These are phyloP conservation scores for Podaxis sp. DNA, from an alignment of 768 basidiomycete species.

Conservation along the genomic window DNA sequence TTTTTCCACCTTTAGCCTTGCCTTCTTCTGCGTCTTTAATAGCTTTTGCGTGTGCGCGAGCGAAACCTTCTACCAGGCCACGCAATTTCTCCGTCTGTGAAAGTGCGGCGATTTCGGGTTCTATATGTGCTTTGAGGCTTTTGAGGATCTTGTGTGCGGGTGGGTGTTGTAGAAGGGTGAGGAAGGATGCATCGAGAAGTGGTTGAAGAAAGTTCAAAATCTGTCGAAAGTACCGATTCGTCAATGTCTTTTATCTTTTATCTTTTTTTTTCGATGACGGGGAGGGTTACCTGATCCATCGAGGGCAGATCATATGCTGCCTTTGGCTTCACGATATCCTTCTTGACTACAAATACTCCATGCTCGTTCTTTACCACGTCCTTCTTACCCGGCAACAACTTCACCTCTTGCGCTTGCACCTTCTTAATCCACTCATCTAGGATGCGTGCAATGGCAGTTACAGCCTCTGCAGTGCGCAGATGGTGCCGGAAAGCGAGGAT, in stretches of 20 bases:
- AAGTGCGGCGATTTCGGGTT: slow-evolving; percentile 51
- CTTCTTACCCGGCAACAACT: slow-evolving; percentile 38
- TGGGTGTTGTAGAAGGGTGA: slow-evolving; percentile 61
- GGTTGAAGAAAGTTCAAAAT: slow-evolving; percentile 59
- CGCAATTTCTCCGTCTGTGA: slow-evolving; percentile 54
- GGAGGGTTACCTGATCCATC: slow-evolving; percentile 36
- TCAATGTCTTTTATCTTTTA: not conserved
- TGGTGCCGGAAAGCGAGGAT: slow-evolving; percentile 51
- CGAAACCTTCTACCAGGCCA: slow-evolving; percentile 64
- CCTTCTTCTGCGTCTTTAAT: slow-evolving; percentile 37
- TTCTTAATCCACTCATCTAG: slow-evolving; percentile 47
- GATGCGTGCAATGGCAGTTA: slow-evolving; percentile 42
- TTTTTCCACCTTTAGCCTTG: slow-evolving; percentile 29
- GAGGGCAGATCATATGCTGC: slow-evolving; percentile 35
- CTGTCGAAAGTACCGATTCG: slow-evolving; percentile 29
- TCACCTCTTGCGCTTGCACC: slow-evolving; percentile 27
- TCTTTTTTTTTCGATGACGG: not conserved
- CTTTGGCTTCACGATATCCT: slow-evolving; percentile 15
- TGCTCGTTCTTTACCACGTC: slow-evolving; percentile 37
- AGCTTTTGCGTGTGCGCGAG: slow-evolving; percentile 47
- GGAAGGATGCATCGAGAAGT: slow-evolving; percentile 70
- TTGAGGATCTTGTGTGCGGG: slow-evolving; percentile 56
- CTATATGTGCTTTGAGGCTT: slow-evolving; percentile 46
- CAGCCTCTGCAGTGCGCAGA: slow-evolving; percentile 47
- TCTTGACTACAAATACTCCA: slow-evolving; percentile 35